Evolutionary conservation across 805 yeast genomes (phyloP).

Genomic region (Barnettozyma sucrosica): DNA sequence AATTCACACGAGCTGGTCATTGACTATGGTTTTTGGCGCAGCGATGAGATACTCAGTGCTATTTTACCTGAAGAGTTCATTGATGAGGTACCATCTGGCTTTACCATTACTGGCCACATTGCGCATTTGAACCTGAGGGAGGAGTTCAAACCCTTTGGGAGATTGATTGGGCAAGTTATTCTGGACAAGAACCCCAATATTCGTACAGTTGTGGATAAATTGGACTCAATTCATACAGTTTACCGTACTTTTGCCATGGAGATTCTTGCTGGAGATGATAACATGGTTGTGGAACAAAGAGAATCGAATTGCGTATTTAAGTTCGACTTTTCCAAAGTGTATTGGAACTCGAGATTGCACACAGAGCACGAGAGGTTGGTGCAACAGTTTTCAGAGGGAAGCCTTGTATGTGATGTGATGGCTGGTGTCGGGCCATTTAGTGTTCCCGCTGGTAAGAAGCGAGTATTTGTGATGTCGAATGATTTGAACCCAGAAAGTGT

Average conservation of each 20-base stretch:
- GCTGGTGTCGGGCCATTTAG: constrained; percentile 99
- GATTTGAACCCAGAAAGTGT: constrained; percentile 88
- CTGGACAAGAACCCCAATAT: constrained; percentile 73
- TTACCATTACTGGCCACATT: constrained; percentile 89
- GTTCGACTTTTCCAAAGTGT: constrained; percentile 89
- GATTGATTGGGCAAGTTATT: constrained; percentile 81
- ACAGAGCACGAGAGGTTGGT: constrained; percentile 90
- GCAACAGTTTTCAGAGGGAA: constrained; percentile 49
- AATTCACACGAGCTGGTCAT: constrained; percentile 50
- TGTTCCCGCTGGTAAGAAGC: constrained; percentile 87
- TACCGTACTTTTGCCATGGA: constrained; percentile 94
- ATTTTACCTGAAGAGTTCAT: constrained; percentile 66
- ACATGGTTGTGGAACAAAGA: constrained; percentile 74
- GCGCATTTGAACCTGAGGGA: constrained; percentile 87
- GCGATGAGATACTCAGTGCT: constrained; percentile 78
- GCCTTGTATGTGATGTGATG: constrained; percentile 89
- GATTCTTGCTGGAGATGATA: constrained; percentile 78
- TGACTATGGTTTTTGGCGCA: constrained; percentile 77
- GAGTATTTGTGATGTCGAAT: constrained; percentile 78
- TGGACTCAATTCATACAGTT: constrained; percentile 78
- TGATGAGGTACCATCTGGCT: constrained; percentile 82
- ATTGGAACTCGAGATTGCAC: constrained; percentile 94
- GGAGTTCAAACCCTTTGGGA: constrained; percentile 77
- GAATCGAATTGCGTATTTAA: constrained; percentile 78
- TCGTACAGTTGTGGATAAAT: constrained; percentile 86